Evolutionary conservation across 2,329 filamentous ascomycete species (phyloP).

Genomic region (Harringtonia aguacate): DNA sequence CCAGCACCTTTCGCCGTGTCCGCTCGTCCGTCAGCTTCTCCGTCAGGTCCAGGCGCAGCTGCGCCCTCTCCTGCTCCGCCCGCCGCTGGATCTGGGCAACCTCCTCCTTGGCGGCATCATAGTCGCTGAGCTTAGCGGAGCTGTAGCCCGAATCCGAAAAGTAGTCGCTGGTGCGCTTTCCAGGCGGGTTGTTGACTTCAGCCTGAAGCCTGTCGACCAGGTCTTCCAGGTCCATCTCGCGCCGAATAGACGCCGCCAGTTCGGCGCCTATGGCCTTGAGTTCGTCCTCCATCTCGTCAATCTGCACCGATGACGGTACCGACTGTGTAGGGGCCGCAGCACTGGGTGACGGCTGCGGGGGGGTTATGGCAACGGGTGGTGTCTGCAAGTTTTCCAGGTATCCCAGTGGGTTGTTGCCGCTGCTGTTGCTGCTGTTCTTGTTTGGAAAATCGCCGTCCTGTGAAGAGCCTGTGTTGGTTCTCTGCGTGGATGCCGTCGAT

Average conservation of each 20-base stretch:
- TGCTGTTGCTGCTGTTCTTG: conserved; percentile 8
- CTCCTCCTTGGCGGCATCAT: conserved; percentile 54
- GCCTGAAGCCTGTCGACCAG: conserved; percentile 77
- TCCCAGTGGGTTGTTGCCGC: conserved; percentile 31
- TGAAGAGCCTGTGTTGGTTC: conserved; percentile 23
- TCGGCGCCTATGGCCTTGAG: conserved; percentile 87
- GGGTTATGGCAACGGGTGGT: conserved; percentile 27
- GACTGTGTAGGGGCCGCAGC: conserved; percentile 18
- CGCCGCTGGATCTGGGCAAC: conserved; percentile 73
- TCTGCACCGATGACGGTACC: conserved; percentile 36
- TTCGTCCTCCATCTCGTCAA: conserved; percentile 90
- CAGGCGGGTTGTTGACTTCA: conserved; percentile 52
- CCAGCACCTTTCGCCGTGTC: conserved; percentile 60
- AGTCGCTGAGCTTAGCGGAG: conserved; percentile 60
- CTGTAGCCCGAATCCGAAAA: conserved; percentile 94
- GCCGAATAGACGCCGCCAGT: conserved; percentile 81
- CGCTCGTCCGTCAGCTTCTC: conserved; percentile 84
- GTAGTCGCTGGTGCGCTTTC: conserved; percentile 86
- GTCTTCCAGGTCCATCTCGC: conserved; percentile 95
- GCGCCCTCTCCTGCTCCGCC: conserved; percentile 84
- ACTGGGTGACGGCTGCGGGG: conserved; percentile 9
- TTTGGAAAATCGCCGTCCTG: background rate
- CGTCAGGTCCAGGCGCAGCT: conserved; percentile 73
- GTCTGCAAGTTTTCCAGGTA: conserved; percentile 42
- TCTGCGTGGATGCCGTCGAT: conserved; percentile 24